phyloP scores from a whole-genome alignment of 1,284 basidiomycete species.

The Sporisorium reilianum region DNA sequence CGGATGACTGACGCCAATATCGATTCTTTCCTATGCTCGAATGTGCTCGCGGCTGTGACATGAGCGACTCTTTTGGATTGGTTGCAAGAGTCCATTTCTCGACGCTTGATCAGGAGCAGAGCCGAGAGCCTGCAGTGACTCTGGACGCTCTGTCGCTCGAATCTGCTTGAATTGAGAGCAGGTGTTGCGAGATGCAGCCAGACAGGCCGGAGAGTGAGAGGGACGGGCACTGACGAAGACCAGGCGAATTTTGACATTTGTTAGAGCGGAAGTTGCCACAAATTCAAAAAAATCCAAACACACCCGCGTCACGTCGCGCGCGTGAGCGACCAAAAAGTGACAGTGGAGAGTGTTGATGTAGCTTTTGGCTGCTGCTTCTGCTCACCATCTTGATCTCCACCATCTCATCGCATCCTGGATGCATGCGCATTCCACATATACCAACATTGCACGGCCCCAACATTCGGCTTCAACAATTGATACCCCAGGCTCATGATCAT shows the following conservation, averaged over 20 bases:
- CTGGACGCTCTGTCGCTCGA: too few relatives aligned
- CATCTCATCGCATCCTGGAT: constrained; percentile 3
- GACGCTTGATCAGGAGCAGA: too few relatives aligned
- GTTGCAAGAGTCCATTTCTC: too few relatives aligned
- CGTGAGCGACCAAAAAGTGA: constrained; percentile 2
- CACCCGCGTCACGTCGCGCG: constrained; percentile 31
- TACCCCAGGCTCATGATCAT: background rate
- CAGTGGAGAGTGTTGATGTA: constrained; percentile 16
- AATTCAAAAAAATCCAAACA: background rate
- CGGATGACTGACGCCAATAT: constrained; percentile 24
- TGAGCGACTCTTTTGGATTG: too few relatives aligned
- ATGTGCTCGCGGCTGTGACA: constrained; percentile 7
- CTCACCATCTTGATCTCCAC: constrained; percentile 5
- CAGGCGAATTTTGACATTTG: background rate
- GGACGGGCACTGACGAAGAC: too few relatives aligned
- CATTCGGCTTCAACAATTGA: background rate
- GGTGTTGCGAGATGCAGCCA: background rate
- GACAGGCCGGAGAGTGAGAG: background rate
- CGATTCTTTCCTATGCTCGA: constrained; percentile 3
- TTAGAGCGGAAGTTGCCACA: background rate
- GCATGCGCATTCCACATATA: background rate
- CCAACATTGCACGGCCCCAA: background rate
- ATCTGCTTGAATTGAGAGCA: background rate
- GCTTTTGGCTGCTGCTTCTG: background rate
- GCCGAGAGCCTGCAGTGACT: too few relatives aligned